These are phyloP conservation scores for Heliamphora exappendiculata DNA, from an alignment of 148 eudicot genomes.

Conservation along the genomic window DNA sequence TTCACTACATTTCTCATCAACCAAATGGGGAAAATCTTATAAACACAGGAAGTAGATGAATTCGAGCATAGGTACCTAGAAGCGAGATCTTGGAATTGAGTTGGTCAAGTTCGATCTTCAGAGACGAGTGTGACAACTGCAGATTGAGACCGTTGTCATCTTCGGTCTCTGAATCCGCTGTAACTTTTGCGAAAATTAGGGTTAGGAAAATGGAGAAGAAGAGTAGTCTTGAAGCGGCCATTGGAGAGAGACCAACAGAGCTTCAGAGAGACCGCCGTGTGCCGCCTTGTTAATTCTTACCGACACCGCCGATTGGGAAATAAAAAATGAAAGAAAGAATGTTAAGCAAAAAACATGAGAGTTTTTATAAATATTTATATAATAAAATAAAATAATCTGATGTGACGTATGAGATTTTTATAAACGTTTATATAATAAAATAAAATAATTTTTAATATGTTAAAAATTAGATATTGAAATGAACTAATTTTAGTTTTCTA, in stretches of 20 bases:
- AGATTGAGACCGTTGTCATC: conserved; percentile 15
- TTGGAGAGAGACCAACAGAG: background rate
- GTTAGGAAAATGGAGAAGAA: conserved; percentile 5
- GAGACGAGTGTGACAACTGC: conserved; percentile 11
- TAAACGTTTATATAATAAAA: no score
- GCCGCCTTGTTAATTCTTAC: no score
- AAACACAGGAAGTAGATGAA: background rate
- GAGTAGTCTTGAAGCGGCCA: background rate
- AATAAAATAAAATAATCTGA: no score
- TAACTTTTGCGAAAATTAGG: background rate
- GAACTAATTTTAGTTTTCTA: no score
- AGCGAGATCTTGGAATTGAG: conserved; percentile 48
- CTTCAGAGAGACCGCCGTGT: background rate
- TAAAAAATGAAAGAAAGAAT: no score
- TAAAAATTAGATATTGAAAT: no score
- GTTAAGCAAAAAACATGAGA: no score
- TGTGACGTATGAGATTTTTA: no score
- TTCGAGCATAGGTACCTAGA: conserved; percentile 22
- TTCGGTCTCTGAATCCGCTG: background rate
- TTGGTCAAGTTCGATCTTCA: conserved; percentile 38
- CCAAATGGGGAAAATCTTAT: background rate
- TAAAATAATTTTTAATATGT: no score
- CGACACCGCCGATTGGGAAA: no score
- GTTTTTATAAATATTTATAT: no score
- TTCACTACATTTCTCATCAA: background rate